These are phyloP conservation scores for Trichoderma oligosporum DNA, from an alignment of 2,329 filamentous ascomycete species.

Conservation along the genomic window DNA sequence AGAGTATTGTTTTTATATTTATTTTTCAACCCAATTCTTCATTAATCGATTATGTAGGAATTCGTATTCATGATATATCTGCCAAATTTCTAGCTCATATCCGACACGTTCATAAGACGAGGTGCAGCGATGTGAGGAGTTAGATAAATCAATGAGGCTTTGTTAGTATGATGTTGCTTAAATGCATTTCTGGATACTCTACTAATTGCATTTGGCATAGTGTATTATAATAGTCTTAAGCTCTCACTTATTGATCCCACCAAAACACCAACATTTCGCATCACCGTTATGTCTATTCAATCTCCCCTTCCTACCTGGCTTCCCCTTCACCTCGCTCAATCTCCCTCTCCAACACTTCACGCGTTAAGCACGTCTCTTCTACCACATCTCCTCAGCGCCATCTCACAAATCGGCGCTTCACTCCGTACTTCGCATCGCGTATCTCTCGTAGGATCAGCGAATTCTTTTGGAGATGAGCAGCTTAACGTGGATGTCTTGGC, in stretches of 20 bases:
- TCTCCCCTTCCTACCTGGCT: not conserved
- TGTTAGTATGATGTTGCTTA: too few relatives aligned
- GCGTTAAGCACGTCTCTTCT: conserved; percentile 44
- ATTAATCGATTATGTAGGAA: too few relatives aligned
- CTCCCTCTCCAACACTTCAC: conserved; percentile 22
- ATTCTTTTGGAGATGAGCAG: conserved; percentile 57
- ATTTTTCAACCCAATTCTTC: too few relatives aligned
- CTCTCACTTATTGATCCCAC: conserved; percentile 1
- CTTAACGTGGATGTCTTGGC: conserved; percentile 55
- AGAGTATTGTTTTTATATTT: too few relatives aligned
- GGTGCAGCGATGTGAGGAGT: too few relatives aligned
- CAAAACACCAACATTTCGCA: conserved; percentile 12
- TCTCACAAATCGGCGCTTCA: conserved; percentile 43
- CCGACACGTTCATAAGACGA: too few relatives aligned
- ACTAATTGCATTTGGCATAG: not conserved
- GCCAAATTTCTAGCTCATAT: too few relatives aligned
- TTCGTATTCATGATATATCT: too few relatives aligned
- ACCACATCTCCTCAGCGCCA: conserved; percentile 44
- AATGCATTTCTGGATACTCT: too few relatives aligned
- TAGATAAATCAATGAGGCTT: too few relatives aligned
- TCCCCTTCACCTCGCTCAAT: not conserved
- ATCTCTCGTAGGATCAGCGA: conserved; percentile 46
- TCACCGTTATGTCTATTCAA: not conserved
- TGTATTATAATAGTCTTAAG: too few relatives aligned
- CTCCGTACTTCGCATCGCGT: conserved; percentile 46